Conservation (phyloP, 2,329 filamentous ascomycete genomes). For the Keithomyces neogunnii region DNA sequence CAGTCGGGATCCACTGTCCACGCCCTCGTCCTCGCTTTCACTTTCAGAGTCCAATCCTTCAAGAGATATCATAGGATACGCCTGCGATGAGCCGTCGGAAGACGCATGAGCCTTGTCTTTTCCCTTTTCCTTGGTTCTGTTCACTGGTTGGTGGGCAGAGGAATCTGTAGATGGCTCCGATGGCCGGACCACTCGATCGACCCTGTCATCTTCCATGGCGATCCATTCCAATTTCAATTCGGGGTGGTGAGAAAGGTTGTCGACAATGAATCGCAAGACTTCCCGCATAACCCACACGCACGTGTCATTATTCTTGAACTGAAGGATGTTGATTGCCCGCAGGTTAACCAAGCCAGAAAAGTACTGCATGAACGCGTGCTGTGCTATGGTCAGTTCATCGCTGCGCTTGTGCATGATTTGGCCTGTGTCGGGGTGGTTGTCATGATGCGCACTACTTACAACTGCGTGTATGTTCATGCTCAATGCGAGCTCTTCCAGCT, state of each 20-base stretch:
- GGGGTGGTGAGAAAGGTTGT: slow-evolving; percentile 47
- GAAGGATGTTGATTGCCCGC: slow-evolving; percentile 46
- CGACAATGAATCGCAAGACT: slow-evolving; percentile 49
- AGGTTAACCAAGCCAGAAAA: slow-evolving; percentile 39
- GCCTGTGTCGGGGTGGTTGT: neutral
- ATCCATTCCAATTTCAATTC: slow-evolving; percentile 50
- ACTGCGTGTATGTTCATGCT: slow-evolving; percentile 45
- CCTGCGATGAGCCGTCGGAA: slow-evolving; percentile 9
- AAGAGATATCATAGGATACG: slow-evolving; percentile 20
- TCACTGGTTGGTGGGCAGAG: slow-evolving; percentile 19
- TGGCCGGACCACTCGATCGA: slow-evolving; percentile 40
- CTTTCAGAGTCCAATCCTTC: slow-evolving; percentile 22
- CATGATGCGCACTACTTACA: slow-evolving; percentile 31
- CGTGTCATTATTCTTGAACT: slow-evolving; percentile 46
- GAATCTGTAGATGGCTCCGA: slow-evolving; percentile 18
- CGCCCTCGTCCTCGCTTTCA: slow-evolving; percentile 24
- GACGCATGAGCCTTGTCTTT: slow-evolving; percentile 18
- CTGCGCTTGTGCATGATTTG: neutral
- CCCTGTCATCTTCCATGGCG: slow-evolving; percentile 41
- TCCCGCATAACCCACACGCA: slow-evolving; percentile 49
- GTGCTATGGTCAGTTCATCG: neutral
- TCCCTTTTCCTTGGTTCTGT: slow-evolving; percentile 27
- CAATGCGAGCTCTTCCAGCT: slow-evolving; percentile 46
- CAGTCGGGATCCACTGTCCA: slow-evolving; percentile 22
- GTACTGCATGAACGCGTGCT: slow-evolving; percentile 52